Evolutionary conservation across 805 yeast species (phyloP).

Genomic region (Maudiozyma barnettii): DNA sequence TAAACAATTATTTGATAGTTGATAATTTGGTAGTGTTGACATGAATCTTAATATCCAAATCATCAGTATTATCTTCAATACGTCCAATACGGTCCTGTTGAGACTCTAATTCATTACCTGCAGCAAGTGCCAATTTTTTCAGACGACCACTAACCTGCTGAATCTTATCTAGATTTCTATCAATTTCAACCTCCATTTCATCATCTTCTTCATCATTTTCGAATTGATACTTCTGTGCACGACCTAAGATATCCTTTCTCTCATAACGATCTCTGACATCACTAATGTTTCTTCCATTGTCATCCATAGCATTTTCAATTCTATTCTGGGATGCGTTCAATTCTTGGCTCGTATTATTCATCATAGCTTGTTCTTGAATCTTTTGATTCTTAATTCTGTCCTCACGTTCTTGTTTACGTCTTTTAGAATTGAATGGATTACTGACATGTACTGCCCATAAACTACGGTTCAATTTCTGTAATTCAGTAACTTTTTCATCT

Average conservation of each 20-base stretch:
- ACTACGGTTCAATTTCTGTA: slow-evolving; percentile 69
- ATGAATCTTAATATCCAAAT: slow-evolving; percentile 74
- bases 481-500: slow-evolving; percentile 70
- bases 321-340: slow-evolving; percentile 61
- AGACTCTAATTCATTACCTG: slow-evolving; percentile 66
- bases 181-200: slow-evolving; percentile 81
- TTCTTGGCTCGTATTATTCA: slow-evolving; percentile 50
- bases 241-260: slow-evolving; percentile 32
- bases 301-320: slow-evolving; percentile 49
- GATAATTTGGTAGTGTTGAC: slow-evolving; percentile 62
- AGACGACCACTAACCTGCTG: slow-evolving; percentile 58
- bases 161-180: slow-evolving; percentile 72
- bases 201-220: slow-evolving; percentile 92
- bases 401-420: slow-evolving; percentile 67
- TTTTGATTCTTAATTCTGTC: slow-evolving; percentile 53
- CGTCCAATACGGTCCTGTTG: slow-evolving; percentile 68
- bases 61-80: slow-evolving; percentile 78
- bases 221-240: slow-evolving; percentile 64
- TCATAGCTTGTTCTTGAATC: slow-evolving; percentile 49
- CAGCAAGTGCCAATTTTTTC: slow-evolving; percentile 59
- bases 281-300: slow-evolving; percentile 31
- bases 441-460: slow-evolving; percentile 70
- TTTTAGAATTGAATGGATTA: slow-evolving; percentile 82
- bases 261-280: slow-evolving; percentile 30
- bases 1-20: slow-evolving; percentile 34